Conservation (phyloP, 306 rosid genomes). For the Lupinus albus region DNA sequence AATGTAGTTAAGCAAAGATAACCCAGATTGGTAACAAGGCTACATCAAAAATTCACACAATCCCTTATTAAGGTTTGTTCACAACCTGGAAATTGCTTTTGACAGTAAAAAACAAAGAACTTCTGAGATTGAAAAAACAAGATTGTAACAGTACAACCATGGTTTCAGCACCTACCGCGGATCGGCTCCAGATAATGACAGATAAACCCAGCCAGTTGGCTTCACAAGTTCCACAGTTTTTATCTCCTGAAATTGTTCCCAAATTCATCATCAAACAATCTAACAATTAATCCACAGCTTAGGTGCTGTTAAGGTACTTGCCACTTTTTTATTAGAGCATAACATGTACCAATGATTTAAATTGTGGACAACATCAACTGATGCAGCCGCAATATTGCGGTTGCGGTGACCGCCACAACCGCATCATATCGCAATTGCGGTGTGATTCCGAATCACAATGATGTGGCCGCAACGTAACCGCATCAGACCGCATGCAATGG, state of each 20-base stretch:
- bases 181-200: slow-evolving; percentile 81
- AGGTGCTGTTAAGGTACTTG: too few relatives aligned
- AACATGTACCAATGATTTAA: too few relatives aligned
- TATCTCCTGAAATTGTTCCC: slow-evolving; percentile 68
- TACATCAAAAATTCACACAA: not conserved
- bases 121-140: slow-evolving; percentile 1
- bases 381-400: too few relatives aligned
- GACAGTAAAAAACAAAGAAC: not conserved
- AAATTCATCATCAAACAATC: slow-evolving; percentile 23
- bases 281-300: not conserved
- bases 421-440: too few relatives aligned
- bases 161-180: slow-evolving; percentile 59
- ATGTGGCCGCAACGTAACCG: too few relatives aligned
- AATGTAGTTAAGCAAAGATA: not conserved
- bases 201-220: slow-evolving; percentile 90
- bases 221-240: slow-evolving; percentile 81
- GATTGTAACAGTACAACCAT: not conserved
- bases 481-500: too few relatives aligned
- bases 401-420: too few relatives aligned
- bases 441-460: too few relatives aligned
- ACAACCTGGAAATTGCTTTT: slow-evolving; percentile 3
- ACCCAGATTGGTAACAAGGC: not conserved
- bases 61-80: not conserved
- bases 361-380: too few relatives aligned
- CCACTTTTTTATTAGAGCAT: too few relatives aligned